phyloP scores from a whole-genome alignment of 2,329 filamentous ascomycete genomes.

The Cladophialophora chaetospira region DNA sequence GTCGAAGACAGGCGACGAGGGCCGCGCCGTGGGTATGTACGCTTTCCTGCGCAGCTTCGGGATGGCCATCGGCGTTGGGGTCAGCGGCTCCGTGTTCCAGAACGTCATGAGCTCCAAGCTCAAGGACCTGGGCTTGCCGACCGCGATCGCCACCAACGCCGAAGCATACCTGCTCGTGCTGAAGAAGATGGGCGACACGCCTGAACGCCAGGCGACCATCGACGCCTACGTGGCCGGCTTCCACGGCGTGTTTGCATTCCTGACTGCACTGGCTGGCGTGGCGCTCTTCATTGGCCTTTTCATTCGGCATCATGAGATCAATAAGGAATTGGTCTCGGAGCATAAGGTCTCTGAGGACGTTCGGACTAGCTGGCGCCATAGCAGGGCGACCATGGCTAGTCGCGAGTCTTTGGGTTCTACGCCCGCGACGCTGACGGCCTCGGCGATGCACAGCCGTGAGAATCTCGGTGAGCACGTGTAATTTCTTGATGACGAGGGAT shows the following conservation, averaged over 20 bases:
- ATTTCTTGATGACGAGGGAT: too few species aligned
- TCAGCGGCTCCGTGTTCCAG: conserved; percentile 45
- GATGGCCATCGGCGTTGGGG: conserved; percentile 48
- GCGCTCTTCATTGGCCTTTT: conserved; percentile 19
- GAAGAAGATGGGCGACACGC: neutral
- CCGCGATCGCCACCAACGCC: conserved; percentile 18
- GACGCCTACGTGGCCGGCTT: conserved; percentile 21
- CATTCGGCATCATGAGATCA: conserved; percentile 22
- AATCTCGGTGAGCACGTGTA: too few species aligned
- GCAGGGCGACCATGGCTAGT: neutral
- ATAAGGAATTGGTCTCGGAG: conserved; percentile 24
- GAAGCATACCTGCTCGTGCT: conserved; percentile 23
- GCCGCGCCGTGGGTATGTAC: conserved; percentile 43
- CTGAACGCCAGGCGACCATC: conserved; percentile 7
- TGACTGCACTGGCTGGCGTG: conserved; percentile 16
- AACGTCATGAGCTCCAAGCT: conserved; percentile 42
- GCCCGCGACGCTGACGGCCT: too few species aligned
- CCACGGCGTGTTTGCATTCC: conserved; percentile 24
- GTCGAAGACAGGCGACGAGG: conserved; percentile 36
- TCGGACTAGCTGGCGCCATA: neutral
- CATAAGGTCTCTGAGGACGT: conserved; percentile 13
- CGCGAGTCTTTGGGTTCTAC: too few species aligned
- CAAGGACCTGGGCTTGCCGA: conserved; percentile 14
- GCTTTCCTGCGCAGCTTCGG: conserved; percentile 45
- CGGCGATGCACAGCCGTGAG: too few species aligned